Base-by-base conservation (phyloP, 2,329 filamentous ascomycete species). In the Esteya vermicola region DNA sequence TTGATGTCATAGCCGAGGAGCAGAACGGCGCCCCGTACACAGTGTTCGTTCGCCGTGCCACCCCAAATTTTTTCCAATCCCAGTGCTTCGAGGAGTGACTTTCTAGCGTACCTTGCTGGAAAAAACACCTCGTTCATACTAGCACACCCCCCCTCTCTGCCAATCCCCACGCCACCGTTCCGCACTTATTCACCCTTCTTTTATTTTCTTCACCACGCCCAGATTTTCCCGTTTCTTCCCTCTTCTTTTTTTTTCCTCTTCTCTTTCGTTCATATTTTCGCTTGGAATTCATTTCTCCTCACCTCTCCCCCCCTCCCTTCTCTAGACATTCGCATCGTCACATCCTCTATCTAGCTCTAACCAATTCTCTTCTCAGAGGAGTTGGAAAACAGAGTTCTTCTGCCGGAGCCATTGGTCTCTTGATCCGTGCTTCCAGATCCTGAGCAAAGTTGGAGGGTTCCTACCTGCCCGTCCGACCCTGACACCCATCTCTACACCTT, bases 61-160 rank as follows among this genome's bases (percentile, higher is more conserved):
- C 13, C 13, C 20, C 28, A 28, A 19, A 30, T 36, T 26, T 21
- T 27, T 22, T 28, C 23, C 16, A 40, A n/a, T n/a, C n/a, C n/a
- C 39, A 39, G 37, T 27, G 36, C 33, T 20, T 44, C 42, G 43
- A 39, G 39, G 36, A 28, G 32, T 33, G 4, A 54, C 54, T 50
- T 51, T 43, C 48, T 51, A n/a, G n/a, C n/a, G n/a, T n/a, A n/a
- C n/a, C n/a, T n/a, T n/a, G n/a, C n/a, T n/a, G n/a, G n/a, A n/a
- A n/a, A n/a, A 52, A 54, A 54, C 51, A 54, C 55, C 54, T 58
- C 57, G 41, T 43, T 26, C n/a, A n/a, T n/a, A 23, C 28, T 36
- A 28, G 14, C 18, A 31, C 28, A 5, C 22, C 33, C 35, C 18
- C 36, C 16, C 40, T 28, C 33, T 26, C 41, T 32, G 34, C 44